A percentile compares a stretch with the other conserved stretches of the same genome.
Evolutionary conservation across 2,329 filamentous ascomycete genomes (phyloP).

Genomic region (Nothophaeocryptopus gaeumannii): DNA sequence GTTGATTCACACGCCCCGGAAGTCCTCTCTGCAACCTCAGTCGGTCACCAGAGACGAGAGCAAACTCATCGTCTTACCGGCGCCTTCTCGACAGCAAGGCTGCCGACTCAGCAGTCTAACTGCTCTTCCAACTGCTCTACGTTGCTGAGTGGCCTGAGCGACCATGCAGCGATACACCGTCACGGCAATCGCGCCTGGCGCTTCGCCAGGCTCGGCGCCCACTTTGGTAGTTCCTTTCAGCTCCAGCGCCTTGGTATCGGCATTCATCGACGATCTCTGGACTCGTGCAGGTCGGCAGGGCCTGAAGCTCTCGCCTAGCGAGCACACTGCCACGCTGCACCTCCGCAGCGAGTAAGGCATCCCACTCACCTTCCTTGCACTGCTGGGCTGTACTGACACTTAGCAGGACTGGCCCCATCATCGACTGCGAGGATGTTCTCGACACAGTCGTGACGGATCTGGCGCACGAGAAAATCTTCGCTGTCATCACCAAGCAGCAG

Average conservation of each 20-base stretch:
- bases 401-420: conserved; percentile 26
- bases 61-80: too few species aligned
- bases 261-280: conserved; percentile 23
- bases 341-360: conserved; percentile 16
- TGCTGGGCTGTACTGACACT: not conserved
- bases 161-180: conserved; percentile 29
- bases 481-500: conserved; percentile 17
- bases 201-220: conserved; percentile 5
- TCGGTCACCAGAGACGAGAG: too few species aligned
- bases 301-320: conserved; percentile 15
- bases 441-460: conserved; percentile 24
- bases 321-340: conserved; percentile 26
- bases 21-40: too few species aligned
- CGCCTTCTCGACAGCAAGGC: too few species aligned
- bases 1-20: too few species aligned
- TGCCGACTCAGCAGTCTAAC: too few species aligned
- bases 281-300: conserved; percentile 17
- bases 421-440: conserved; percentile 30
- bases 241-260: conserved; percentile 16
- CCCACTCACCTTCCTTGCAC: not conserved
- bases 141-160: not conserved
- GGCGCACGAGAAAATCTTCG: conserved; percentile 27
- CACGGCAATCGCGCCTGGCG: conserved; percentile 17
- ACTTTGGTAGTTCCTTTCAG: conserved; percentile 24
- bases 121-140: too few species aligned